phyloP scores from a whole-genome alignment of 208 protist genomes.

The Acanthamoeba royreba region DNA sequence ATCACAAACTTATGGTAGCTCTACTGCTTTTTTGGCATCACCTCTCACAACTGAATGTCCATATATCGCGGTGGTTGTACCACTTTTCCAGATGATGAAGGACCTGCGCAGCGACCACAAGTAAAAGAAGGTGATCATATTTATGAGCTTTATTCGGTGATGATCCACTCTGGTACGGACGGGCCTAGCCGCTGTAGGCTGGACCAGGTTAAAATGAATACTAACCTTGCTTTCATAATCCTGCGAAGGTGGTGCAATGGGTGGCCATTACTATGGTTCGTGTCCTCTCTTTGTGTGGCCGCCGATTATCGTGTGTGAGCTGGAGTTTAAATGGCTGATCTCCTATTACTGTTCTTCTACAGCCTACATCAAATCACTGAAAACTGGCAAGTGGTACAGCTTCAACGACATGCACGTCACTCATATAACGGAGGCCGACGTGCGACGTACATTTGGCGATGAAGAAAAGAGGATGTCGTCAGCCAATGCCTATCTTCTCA shows the following conservation, averaged over 20 bases:
- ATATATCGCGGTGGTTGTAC: too few species aligned
- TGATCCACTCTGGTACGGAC: constrained; percentile 33
- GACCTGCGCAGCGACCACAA: neutral
- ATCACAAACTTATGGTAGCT: too few species aligned
- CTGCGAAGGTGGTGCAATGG: constrained; percentile 38
- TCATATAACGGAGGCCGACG: constrained; percentile 27
- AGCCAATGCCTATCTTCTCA: constrained; percentile 29
- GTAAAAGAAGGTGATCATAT: neutral
- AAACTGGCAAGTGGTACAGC: constrained; percentile 49
- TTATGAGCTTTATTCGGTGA: constrained; percentile 35
- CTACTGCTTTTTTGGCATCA: too few species aligned
- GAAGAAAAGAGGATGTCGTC: constrained; percentile 13
- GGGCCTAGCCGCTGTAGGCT: too few species aligned
- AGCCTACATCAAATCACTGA: constrained; percentile 45
- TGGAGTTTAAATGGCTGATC: neutral
- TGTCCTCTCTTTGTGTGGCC: neutral
- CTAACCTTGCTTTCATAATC: neutral
- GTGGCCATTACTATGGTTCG: constrained; percentile 65
- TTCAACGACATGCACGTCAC: constrained; percentile 55
- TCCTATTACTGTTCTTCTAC: neutral
- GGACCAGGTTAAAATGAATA: too few species aligned
- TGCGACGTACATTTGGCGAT: constrained; percentile 9
- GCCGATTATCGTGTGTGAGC: neutral
- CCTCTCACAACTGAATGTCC: too few species aligned
- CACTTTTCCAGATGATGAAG: too few species aligned